phyloP scores from a whole-genome alignment of 2,329 filamentous ascomycete genomes.

The Coccinonectria pachysandricola region DNA sequence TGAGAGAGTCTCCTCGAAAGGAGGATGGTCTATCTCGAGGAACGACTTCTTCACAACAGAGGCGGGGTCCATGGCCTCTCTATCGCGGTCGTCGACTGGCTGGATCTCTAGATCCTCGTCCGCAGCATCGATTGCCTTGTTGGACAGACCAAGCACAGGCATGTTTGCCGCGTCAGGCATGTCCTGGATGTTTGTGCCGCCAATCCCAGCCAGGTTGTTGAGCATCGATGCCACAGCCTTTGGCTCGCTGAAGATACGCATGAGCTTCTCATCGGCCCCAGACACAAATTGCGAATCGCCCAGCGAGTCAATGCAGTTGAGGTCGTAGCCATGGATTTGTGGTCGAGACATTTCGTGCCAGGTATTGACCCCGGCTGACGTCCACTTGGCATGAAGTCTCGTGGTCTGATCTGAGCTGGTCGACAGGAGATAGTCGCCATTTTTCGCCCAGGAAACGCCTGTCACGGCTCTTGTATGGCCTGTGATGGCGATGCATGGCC shows the following conservation, averaged over 20 bases:
- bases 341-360: constrained; percentile 96
- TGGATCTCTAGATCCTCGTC: constrained; percentile 39
- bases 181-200: constrained; percentile 25
- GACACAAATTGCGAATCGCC: constrained; percentile 72
- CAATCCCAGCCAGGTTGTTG: constrained; percentile 53
- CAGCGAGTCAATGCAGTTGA: constrained; percentile 83
- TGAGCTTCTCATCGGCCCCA: constrained; percentile 94
- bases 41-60: constrained; percentile 48
- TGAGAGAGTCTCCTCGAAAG: constrained; percentile 80
- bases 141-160: constrained; percentile 87
- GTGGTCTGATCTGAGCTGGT: constrained; percentile 92
- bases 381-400: constrained; percentile 75
- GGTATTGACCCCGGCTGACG: constrained; percentile 36
- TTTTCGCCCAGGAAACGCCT: constrained; percentile 72
- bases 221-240: constrained; percentile 71
- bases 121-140: constrained; percentile 69
- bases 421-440: constrained; percentile 76
- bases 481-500: constrained; percentile 63
- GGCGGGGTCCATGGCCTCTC: constrained; percentile 44
- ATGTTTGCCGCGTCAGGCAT: constrained; percentile 89
- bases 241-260: constrained; percentile 88
- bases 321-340: constrained; percentile 95
- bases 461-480: constrained; percentile 78
- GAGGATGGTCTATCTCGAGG: constrained; percentile 61
- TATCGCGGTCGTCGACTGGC: constrained; percentile 36